phyloP scores from a whole-genome alignment of 2,329 filamentous ascomycete species.

The Aspergillus fumigatus region DNA sequence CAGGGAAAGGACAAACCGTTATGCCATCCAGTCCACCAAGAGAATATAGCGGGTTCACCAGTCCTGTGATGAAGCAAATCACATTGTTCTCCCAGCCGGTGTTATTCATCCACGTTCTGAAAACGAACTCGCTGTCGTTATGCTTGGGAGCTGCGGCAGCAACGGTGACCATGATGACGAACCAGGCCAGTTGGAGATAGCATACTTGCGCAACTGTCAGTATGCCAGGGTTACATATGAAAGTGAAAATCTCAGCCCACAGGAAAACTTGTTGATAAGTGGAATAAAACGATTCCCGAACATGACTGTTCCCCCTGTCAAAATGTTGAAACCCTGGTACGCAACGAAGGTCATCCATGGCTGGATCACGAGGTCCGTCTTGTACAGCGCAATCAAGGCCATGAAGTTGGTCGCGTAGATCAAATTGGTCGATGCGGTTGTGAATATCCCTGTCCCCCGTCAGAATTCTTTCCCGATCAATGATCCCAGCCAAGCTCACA shows the following conservation, averaged over 20 bases:
- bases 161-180: constrained; percentile 47
- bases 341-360: constrained; percentile 48
- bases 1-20: constrained; percentile 21
- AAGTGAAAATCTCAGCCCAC: constrained; percentile 13
- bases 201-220: constrained; percentile 23
- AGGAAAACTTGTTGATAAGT: constrained; percentile 42
- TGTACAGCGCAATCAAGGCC: constrained; percentile 42
- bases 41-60: constrained; percentile 47
- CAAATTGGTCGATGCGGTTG: constrained; percentile 43
- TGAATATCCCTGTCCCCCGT: constrained; percentile 39
- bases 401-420: constrained; percentile 42
- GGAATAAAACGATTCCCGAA: constrained; percentile 47
- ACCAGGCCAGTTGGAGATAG: constrained; percentile 46
- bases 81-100: constrained; percentile 50
- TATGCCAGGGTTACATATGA: too few species aligned
- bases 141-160: constrained; percentile 45
- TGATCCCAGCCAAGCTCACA: constrained; percentile 18
- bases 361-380: constrained; percentile 37
- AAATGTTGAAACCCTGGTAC: constrained; percentile 36
- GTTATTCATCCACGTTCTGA: constrained; percentile 50
- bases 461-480: not conserved
- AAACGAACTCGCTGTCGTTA: constrained; percentile 47
- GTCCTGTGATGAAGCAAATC: constrained; percentile 49
- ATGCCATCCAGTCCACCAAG: constrained; percentile 47
- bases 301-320: constrained; percentile 44